phyloP scores from a whole-genome alignment of 495 filamentous ascomycete genomes.

The Trichoderma erinaceum region DNA sequence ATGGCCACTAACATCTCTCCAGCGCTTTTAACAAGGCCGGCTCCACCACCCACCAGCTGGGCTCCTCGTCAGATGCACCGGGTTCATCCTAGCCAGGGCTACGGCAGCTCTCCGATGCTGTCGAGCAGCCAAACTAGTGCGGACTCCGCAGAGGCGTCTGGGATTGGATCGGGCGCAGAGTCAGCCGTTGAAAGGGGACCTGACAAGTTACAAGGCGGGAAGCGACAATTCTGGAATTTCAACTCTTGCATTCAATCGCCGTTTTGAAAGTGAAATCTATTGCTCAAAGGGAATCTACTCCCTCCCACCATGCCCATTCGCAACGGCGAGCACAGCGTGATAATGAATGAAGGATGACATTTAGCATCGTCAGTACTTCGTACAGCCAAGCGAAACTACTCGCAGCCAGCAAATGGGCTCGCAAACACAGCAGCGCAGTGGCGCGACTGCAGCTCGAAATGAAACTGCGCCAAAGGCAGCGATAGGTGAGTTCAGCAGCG shows the following conservation, averaged over 20 bases:
- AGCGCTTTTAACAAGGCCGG: not conserved
- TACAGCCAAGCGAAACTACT: not conserved
- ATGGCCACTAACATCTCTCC: not conserved
- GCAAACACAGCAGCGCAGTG: not conserved
- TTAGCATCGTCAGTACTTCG: not conserved
- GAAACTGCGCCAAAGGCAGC: not conserved
- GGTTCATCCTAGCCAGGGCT: constrained; percentile 12
- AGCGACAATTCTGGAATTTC: not conserved
- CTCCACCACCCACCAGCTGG: not conserved
- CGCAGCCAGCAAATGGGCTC: not conserved
- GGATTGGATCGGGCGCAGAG: constrained; percentile 2
- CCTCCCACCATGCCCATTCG: not conserved
- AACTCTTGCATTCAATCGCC: not conserved
- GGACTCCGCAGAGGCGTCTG: not conserved
- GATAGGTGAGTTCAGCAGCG: not conserved
- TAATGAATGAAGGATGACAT: not conserved
- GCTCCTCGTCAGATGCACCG: constrained; percentile 3
- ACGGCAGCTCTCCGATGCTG: constrained; percentile 2
- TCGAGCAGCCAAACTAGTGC: not conserved
- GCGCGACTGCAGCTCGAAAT: constrained; percentile 6
- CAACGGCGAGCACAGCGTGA: not conserved
- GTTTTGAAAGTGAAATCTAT: not conserved
- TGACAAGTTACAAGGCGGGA: not conserved
- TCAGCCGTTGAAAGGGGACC: constrained; percentile 8
- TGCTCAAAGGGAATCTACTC: not conserved